phyloP scores from a whole-genome alignment of 768 basidiomycete species.

The Leucocoprinus birnbaumii region DNA sequence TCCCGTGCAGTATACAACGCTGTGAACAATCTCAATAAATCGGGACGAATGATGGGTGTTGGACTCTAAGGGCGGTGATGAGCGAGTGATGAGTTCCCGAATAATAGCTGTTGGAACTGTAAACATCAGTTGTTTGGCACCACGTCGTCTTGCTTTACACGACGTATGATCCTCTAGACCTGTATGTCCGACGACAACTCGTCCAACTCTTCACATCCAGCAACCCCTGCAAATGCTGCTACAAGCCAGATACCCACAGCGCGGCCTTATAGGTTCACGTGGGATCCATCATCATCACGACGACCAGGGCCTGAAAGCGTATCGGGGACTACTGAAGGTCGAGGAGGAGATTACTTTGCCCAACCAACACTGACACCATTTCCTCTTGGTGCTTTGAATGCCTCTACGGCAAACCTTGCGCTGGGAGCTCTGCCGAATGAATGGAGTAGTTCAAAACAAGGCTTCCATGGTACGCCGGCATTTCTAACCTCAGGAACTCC shows the following conservation, averaged over 20 bases:
- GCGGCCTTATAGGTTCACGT: conserved; percentile 70
- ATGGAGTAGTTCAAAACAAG: conserved; percentile 82
- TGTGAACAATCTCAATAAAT: too few relatives aligned
- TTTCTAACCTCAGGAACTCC: not conserved
- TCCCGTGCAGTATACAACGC: too few relatives aligned
- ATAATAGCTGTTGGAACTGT: not conserved
- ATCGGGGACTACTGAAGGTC: conserved; percentile 69
- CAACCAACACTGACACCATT: conserved; percentile 38
- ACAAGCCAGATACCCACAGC: conserved; percentile 38
- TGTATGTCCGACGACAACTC: conserved; percentile 46
- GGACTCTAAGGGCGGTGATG: too few relatives aligned
- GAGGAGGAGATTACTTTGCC: conserved; percentile 57
- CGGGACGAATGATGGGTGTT: too few relatives aligned
- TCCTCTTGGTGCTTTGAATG: conserved; percentile 45
- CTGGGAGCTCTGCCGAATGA: conserved; percentile 51
- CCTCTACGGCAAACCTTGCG: conserved; percentile 46
- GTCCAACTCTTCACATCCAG: conserved; percentile 57
- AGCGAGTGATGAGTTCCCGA: too few relatives aligned
- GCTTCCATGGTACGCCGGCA: conserved; percentile 75
- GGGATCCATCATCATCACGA: conserved; percentile 58
- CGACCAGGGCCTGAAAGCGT: conserved; percentile 68
- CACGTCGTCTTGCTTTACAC: conserved; percentile 1
- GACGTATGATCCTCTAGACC: not conserved
- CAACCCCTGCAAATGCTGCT: conserved; percentile 44
- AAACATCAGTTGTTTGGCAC: not conserved